Conservation (phyloP, 2,329 filamentous ascomycete species). For the Colletotrichum godetiae region DNA sequence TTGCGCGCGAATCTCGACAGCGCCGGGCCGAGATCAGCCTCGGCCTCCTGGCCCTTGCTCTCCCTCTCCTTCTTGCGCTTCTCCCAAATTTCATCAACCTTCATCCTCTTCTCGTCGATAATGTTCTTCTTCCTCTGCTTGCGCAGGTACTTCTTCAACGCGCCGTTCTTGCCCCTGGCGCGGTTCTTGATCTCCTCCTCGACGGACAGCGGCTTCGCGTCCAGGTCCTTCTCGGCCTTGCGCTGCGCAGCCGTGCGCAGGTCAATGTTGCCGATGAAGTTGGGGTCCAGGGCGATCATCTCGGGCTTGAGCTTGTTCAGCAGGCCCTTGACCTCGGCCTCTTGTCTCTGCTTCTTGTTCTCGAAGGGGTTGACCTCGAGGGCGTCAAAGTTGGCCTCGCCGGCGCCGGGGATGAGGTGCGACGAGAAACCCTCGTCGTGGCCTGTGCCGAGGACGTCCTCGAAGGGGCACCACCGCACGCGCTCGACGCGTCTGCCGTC, state of each 20-base stretch:
- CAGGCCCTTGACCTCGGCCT: constrained; percentile 87
- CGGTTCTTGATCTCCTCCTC: constrained; percentile 77
- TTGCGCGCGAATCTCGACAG: constrained; percentile 86
- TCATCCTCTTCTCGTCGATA: constrained; percentile 93
- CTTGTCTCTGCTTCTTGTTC: constrained; percentile 90
- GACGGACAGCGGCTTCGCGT: constrained; percentile 70
- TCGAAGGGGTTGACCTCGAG: constrained; percentile 96
- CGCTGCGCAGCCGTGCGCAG: constrained; percentile 82
- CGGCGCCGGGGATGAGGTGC: constrained; percentile 92
- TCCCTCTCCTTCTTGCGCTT: constrained; percentile 76
- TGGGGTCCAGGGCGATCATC: constrained; percentile 95
- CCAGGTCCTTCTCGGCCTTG: constrained; percentile 81
- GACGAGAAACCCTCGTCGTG: constrained; percentile 90
- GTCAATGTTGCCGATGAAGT: constrained; percentile 91
- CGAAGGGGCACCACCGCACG: constrained; percentile 92
- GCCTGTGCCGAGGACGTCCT: constrained; percentile 88
- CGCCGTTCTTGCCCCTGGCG: constrained; percentile 89
- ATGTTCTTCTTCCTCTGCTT: constrained; percentile 95
- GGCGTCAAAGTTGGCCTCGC: constrained; percentile 95
- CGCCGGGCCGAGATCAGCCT: constrained; percentile 84
- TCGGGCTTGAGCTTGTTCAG: constrained; percentile 96
- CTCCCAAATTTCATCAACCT: constrained; percentile 84
- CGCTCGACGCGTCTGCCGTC: constrained; percentile 85
- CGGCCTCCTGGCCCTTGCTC: constrained; percentile 70
- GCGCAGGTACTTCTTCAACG: constrained; percentile 85